These are phyloP conservation scores for Gonapodya prolifera DNA, from an alignment of 192 early-diverging fungal species.

Conservation along the genomic window DNA sequence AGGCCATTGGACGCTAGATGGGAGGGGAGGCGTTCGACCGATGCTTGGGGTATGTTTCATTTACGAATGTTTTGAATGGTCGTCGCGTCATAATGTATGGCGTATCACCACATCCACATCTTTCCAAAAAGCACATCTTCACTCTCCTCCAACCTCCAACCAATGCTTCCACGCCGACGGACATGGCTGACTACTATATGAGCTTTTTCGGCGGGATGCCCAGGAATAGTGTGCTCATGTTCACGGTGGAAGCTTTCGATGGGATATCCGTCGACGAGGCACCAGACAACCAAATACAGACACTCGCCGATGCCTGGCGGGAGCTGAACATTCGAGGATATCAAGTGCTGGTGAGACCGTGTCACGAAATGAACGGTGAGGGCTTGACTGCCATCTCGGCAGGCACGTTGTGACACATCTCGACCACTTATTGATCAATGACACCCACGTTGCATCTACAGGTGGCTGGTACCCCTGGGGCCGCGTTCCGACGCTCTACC, in stretches of 20 bases:
- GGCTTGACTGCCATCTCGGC: too few species aligned
- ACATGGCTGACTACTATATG: background rate
- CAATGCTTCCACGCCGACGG: background rate
- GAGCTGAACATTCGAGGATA: background rate
- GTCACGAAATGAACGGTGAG: constrained; percentile 2
- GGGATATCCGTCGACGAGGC: background rate
- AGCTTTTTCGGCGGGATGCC: background rate
- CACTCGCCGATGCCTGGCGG: background rate
- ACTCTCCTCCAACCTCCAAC: background rate
- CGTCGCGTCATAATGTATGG: too few species aligned
- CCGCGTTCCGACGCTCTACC: background rate
- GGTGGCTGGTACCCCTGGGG: background rate
- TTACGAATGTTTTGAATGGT: too few species aligned
- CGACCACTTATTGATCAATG: background rate
- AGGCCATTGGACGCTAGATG: background rate
- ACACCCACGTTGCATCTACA: background rate
- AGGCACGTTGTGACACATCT: too few species aligned
- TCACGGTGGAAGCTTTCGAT: background rate
- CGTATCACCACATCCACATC: too few species aligned
- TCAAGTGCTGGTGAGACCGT: background rate
- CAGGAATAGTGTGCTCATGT: background rate
- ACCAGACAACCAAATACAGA: background rate
- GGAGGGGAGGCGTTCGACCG: background rate
- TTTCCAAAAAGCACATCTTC: background rate
- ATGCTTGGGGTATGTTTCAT: background rate